Evolutionary conservation across 2,329 filamentous ascomycete genomes (phyloP).

Genomic region (Diplodia seriata): DNA sequence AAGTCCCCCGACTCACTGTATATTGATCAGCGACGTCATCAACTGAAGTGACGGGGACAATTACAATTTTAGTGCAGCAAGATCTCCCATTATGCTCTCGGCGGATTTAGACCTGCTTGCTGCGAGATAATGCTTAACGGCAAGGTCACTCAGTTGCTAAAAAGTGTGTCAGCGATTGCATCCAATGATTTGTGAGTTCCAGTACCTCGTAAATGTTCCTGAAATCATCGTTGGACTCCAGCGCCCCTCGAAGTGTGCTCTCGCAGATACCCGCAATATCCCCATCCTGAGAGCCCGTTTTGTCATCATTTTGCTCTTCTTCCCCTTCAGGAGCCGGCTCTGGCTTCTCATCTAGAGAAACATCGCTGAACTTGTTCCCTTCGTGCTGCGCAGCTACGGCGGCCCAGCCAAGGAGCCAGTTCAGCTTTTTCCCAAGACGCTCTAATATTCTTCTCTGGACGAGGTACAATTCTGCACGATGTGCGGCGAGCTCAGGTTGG

Average conservation of each 20-base stretch:
- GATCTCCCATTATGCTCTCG: conserved; percentile 79
- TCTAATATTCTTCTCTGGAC: conserved; percentile 82
- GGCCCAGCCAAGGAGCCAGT: conserved; percentile 80
- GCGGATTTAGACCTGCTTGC: conserved; percentile 80
- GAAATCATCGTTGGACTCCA: conserved; percentile 49
- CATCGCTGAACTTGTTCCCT: conserved; percentile 45
- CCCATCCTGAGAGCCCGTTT: conserved; percentile 30
- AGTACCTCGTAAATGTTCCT: conserved; percentile 51
- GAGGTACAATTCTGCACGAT: conserved; percentile 80
- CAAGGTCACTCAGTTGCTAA: conserved; percentile 79
- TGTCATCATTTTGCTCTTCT: conserved; percentile 32
- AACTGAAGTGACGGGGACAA: conserved; percentile 43
- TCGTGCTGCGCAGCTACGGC: conserved; percentile 41
- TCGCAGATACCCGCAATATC: conserved; percentile 42
- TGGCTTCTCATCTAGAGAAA: conserved; percentile 42
- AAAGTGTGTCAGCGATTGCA: conserved; percentile 43
- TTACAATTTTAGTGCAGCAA: conserved; percentile 80
- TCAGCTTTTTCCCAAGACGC: conserved; percentile 71
- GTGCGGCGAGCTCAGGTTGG: conserved; percentile 80
- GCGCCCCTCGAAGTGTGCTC: conserved; percentile 42
- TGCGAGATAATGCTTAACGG: conserved; percentile 80
- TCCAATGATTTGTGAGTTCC: background rate
- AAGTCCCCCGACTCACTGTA: conserved; percentile 75
- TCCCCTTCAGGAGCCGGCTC: conserved; percentile 33
- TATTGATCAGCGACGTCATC: conserved; percentile 85